Base-by-base conservation (phyloP, 257 asterid species). In the Scutellaria galericulata region DNA sequence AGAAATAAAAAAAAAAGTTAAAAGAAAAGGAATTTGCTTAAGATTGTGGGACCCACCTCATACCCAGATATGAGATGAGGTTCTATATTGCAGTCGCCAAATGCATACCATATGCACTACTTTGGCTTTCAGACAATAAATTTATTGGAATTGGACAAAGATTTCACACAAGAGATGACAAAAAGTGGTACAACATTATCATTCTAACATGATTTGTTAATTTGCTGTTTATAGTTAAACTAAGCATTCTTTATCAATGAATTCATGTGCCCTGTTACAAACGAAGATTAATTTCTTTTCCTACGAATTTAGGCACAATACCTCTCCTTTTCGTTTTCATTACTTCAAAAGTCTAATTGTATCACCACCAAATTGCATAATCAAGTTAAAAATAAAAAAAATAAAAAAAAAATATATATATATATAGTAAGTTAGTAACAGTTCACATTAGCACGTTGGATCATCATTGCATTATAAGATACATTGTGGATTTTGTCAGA, bases 241-340 rank as follows among this genome's bases (percentile, higher is more conserved):
- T 20, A 63, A 62, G 71, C 62, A 63, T 54, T 51, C 42, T 64
- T 54, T 65, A 70, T 50, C 39, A 58, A 46, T 54, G 55, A 11
- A 50, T 64, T 50, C 84, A 76, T 76, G 79, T 81, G 83, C 74
- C 74, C 62, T 76, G 63, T 62, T 59, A 47, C 75, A 68, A 71
- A 59, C 72, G 31, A 56, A 67, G 45, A n/a, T 68, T 68, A 48
- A 59, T 60, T 41, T 61, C 61, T 24, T 24, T 62, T 75, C 79
- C 57, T n/a, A 27, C 56, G 59, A 39, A 6, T 58, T 60, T 58
- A 14, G 58, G 75, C 64, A 22, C 14, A 13, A 41, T 41, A 18
- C 60, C 45, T 18, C 12, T 51, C 52, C 39, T 68, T 54, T 53
- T 41, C 59, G 18, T 52, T 31, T 57, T 57, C 44, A 22, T 54